Evolutionary conservation across 2,329 filamentous ascomycete species (phyloP).

Genomic region (Beauveria sp.): DNA sequence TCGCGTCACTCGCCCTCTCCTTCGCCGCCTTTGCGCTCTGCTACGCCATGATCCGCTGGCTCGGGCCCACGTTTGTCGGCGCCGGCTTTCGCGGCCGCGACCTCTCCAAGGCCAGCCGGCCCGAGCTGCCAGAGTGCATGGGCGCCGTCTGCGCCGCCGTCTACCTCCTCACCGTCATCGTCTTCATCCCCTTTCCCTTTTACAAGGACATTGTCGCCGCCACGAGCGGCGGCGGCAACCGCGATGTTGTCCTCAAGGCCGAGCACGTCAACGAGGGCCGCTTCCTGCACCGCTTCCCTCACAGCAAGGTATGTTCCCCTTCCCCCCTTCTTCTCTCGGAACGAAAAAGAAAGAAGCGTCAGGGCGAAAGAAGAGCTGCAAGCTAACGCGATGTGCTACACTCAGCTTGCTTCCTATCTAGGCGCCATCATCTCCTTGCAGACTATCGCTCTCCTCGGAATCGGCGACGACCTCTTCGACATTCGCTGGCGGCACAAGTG

Average conservation of each 20-base stretch:
- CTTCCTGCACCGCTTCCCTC: slow-evolving; percentile 84
- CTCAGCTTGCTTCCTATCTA: slow-evolving; percentile 83
- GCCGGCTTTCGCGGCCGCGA: slow-evolving; percentile 87
- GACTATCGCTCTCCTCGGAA: slow-evolving; percentile 80
- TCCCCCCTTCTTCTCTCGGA: too few species aligned
- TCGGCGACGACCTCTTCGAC: slow-evolving; percentile 94
- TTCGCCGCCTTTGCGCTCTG: slow-evolving; percentile 73
- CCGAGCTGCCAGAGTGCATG: slow-evolving; percentile 92
- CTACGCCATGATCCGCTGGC: slow-evolving; percentile 87
- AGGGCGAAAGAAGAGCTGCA: background rate
- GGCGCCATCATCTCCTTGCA: slow-evolving; percentile 91
- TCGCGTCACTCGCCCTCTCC: slow-evolving; percentile 82
- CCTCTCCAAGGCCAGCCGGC: slow-evolving; percentile 61
- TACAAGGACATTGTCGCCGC: slow-evolving; percentile 97
- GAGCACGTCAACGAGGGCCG: slow-evolving; percentile 73
- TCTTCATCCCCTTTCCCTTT: slow-evolving; percentile 94
- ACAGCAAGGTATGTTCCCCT: slow-evolving; percentile 64
- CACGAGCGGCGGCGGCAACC: slow-evolving; percentile 86
- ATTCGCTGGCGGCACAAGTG: slow-evolving; percentile 99
- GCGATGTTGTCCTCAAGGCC: slow-evolving; percentile 71
- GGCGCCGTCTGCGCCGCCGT: slow-evolving; percentile 87
- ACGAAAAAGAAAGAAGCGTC: background rate
- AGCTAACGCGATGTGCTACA: background rate
- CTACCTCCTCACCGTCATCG: slow-evolving; percentile 79
- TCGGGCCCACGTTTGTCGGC: slow-evolving; percentile 80